Conservation (phyloP, 306 rosid genomes). For the Cajanus cajan region DNA sequence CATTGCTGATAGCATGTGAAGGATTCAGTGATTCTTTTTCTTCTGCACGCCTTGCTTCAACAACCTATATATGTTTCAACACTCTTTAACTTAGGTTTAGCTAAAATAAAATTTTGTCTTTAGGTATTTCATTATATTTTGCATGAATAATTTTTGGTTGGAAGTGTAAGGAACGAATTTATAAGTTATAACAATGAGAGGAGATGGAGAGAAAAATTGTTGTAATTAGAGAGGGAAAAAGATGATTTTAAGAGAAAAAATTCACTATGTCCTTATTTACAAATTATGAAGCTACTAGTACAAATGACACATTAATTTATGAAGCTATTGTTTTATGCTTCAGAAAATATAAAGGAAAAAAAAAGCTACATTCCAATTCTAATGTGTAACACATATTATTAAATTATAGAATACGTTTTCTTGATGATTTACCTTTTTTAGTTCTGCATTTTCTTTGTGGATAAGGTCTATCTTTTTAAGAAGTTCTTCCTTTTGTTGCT, state of each 20-base stretch:
- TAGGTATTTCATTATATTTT: not conserved
- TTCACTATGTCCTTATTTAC: not conserved
- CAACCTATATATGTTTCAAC: slow-evolving; percentile 51
- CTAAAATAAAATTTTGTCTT: not conserved
- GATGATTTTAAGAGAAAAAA: not conserved
- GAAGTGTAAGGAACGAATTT: not conserved
- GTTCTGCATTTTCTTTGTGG: slow-evolving; percentile 48
- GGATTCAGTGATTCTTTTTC: slow-evolving; percentile 31
- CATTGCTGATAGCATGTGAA: slow-evolving; percentile 30
- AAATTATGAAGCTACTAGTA: not conserved
- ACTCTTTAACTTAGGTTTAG: slow-evolving; percentile 38
- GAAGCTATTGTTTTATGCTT: too few relatives aligned
- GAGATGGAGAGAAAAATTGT: not conserved
- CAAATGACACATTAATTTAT: too few relatives aligned
- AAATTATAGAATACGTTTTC: not conserved
- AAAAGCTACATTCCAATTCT: too few relatives aligned
- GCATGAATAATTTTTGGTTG: not conserved
- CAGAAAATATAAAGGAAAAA: too few relatives aligned
- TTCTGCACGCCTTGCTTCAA: slow-evolving; percentile 35
- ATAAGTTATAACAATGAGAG: not conserved
- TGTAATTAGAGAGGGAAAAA: not conserved
- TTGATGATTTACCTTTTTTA: slow-evolving; percentile 44
- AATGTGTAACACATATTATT: too few relatives aligned
- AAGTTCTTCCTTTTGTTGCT: slow-evolving; percentile 47
- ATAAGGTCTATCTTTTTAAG: slow-evolving; percentile 39